A percentile compares a stretch with the other conserved stretches of the same genome.
These are phyloP conservation scores for Toxicodendron radicans DNA, from an alignment of 345 rosid species.

Conservation along the genomic window DNA sequence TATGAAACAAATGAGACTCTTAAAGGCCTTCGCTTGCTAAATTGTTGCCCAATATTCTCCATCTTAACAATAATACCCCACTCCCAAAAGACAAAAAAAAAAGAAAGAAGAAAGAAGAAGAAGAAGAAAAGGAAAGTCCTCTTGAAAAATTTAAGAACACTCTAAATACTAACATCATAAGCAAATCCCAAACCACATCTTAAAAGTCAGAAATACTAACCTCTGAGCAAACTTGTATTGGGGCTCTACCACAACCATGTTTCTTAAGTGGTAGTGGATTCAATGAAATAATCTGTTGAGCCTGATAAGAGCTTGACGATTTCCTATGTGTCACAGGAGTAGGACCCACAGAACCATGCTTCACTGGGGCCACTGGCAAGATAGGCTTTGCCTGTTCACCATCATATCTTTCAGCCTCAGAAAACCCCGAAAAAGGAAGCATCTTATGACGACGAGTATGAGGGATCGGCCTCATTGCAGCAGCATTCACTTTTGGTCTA, in stretches of 20 bases:
- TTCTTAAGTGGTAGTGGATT: constrained; percentile 95
- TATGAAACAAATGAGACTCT: not conserved
- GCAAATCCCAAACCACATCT: not conserved
- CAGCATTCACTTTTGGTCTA: constrained; percentile 50
- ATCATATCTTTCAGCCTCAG: constrained; percentile 69
- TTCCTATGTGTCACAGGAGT: constrained; percentile 69
- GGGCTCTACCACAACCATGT: constrained; percentile 97
- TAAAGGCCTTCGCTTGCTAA: not conserved
- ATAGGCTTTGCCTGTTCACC: constrained; percentile 68
- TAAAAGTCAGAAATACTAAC: constrained; percentile 36
- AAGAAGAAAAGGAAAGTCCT: not conserved
- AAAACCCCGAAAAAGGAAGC: constrained; percentile 74
- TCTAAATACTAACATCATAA: not conserved
- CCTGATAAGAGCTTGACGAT: constrained; percentile 78
- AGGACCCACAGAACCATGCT: constrained; percentile 53
- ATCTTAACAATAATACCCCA: not conserved
- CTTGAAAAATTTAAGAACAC: not conserved
- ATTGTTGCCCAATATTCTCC: not conserved
- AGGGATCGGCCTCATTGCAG: constrained; percentile 95
- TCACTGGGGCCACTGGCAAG: constrained; percentile 58
- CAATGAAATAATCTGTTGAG: constrained; percentile 86
- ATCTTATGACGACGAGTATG: constrained; percentile 72
- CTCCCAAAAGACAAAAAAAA: not conserved
- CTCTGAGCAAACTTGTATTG: constrained; percentile 94
- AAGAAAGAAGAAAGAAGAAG: not conserved